Base-by-base conservation (phyloP, 352 stramenopile genomes). In the Pythium pectinolyticum region DNA sequence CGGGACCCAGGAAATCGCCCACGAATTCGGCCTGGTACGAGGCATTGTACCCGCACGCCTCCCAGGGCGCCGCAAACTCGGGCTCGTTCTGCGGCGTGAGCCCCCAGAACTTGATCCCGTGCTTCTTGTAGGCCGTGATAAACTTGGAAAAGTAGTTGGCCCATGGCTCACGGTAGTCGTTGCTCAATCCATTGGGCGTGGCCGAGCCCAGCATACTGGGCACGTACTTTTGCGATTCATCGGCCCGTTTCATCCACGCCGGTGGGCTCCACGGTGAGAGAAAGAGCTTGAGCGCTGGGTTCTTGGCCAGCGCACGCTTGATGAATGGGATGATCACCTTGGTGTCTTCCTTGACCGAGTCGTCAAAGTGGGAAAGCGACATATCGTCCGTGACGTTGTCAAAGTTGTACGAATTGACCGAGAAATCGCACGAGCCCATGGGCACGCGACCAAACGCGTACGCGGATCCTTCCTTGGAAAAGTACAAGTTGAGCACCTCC, bases 71-170 rank as follows among this genome's bases (percentile, higher is more conserved):
- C 1, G 63, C 69, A 60, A 83, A 86, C 61, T 97, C 76, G 7
- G 91, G 88, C 57, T 98, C 92, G 65, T 98, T 98, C 66, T 98
- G 92, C 6, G 90, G 82, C 15, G 90, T 93, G 34, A 97, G 65
- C 4, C 86, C 89, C 90, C 90, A 98, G 53, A 98, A 92, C 12
- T 70, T 17, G 19, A 97, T 80, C 7, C 81, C 85, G 27, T 90
- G 72, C 7, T 80, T 63, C 63, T 95, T 92, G 77, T 98, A 98
- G 20, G 89, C 92, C 25, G 73, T 75, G 51, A 98, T 94, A 55
- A 96, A 98, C 65, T 93, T 94, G 59, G 87, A 94, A 70, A 97
- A 96, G 71, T 97, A 98, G 10, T 92, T 62, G 2, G 92, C 92
- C 89, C 87, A 97, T 1, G 89, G 72, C 20, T 73, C 60, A 5